Conservation (phyloP, 176 grass and related monocot genomes). For the Carex kokanica region DNA sequence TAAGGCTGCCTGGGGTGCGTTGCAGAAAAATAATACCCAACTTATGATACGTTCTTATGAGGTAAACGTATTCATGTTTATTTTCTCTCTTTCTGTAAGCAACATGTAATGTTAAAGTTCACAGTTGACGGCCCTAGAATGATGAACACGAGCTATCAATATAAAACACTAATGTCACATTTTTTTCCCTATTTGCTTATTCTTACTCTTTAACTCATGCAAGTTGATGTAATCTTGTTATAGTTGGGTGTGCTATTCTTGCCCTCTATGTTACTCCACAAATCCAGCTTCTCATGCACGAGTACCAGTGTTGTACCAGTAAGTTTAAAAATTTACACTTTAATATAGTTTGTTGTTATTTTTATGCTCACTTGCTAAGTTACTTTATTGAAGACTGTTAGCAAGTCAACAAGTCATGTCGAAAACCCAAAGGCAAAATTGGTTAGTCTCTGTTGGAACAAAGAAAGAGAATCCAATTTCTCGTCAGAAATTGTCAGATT, state of each 20-base stretch:
- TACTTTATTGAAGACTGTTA: slow-evolving; percentile 14
- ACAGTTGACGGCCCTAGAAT: neutral
- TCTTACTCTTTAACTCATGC: neutral
- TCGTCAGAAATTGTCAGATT: slow-evolving; percentile 42
- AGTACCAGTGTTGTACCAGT: slow-evolving; percentile 30
- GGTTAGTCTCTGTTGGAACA: slow-evolving; percentile 60
- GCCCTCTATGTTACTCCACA: slow-evolving; percentile 38
- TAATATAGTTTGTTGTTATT: neutral
- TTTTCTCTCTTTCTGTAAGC: neutral
- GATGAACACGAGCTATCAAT: neutral
- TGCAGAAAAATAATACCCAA: slow-evolving; percentile 90
- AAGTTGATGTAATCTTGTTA: slow-evolving; percentile 12
- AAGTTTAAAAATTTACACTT: neutral
- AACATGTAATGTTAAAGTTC: neutral
- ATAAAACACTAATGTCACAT: neutral
- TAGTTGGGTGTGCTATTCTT: slow-evolving; percentile 89
- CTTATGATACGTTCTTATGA: slow-evolving; percentile 98
- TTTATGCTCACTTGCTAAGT: neutral
- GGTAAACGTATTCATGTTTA: slow-evolving; percentile 35
- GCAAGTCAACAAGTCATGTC: slow-evolving; percentile 16
- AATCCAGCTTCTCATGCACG: slow-evolving; percentile 56
- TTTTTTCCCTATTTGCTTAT: neutral
- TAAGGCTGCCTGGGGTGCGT: slow-evolving; percentile 96
- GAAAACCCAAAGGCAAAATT: slow-evolving; percentile 49
- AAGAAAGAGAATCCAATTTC: slow-evolving; percentile 29